Conservation (phyloP, 2,329 filamentous ascomycete species). For the Trichoderma citrinoviride region DNA sequence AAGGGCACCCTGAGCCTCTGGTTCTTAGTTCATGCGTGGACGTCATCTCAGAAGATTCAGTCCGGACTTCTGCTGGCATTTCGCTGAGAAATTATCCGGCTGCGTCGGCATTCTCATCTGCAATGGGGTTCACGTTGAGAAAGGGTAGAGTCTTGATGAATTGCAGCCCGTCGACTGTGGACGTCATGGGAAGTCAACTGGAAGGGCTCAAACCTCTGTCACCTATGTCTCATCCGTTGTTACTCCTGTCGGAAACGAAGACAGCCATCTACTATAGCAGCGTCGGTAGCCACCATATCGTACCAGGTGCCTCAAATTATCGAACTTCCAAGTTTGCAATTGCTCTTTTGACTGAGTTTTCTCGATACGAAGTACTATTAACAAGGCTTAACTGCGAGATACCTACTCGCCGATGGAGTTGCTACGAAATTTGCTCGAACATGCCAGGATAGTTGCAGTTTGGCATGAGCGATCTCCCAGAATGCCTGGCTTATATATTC, state of each 20-base stretch:
- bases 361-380: slow-evolving; percentile 45
- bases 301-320: slow-evolving; percentile 36
- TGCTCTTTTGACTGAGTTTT: slow-evolving; percentile 48
- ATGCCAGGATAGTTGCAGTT: neutral
- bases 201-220: slow-evolving; percentile 46
- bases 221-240: slow-evolving; percentile 48
- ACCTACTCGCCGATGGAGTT: slow-evolving; percentile 41
- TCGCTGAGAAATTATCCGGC: slow-evolving; percentile 26
- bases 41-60: slow-evolving; percentile 36
- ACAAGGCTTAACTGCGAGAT: slow-evolving; percentile 41
- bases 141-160: slow-evolving; percentile 37
- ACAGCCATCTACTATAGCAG: slow-evolving; percentile 12
- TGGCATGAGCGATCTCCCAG: neutral
- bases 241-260: neutral
- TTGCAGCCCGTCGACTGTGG: slow-evolving; percentile 44
- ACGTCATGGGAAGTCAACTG: slow-evolving; percentile 39
- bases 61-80: slow-evolving; percentile 32
- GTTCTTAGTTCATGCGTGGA: slow-evolving; percentile 44
- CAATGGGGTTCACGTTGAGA: slow-evolving; percentile 45
- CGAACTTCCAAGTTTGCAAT: slow-evolving; percentile 49
- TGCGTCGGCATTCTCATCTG: slow-evolving; percentile 45
- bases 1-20: slow-evolving; percentile 24
- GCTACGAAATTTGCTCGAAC: slow-evolving; percentile 36
- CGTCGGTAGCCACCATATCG: neutral
- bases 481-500: slow-evolving; percentile 28